Percentiles rank a stretch among this genome's conserved stretches.
Conservation (phyloP, 2,329 filamentous ascomycete species). For the Ophiosphaerella herpotricha region DNA sequence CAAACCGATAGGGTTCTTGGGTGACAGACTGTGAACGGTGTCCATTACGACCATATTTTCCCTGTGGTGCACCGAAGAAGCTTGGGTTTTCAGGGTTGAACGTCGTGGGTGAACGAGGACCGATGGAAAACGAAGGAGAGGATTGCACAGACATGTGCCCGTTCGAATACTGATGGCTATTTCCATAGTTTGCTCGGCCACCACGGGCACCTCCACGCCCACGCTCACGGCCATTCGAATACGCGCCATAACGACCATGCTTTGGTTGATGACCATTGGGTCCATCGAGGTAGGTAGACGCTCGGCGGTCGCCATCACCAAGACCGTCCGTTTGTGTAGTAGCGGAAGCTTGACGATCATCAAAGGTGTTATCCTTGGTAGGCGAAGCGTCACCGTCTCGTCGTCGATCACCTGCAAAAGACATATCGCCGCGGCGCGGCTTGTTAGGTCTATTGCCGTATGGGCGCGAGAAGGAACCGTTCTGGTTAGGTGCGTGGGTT, state of each 20-base stretch:
- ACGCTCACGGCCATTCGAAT: constrained; percentile 50
- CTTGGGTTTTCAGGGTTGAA: constrained; percentile 41
- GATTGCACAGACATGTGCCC: constrained; percentile 42
- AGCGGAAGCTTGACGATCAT: constrained; percentile 37
- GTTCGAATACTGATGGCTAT: constrained; percentile 47
- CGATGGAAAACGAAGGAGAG: constrained; percentile 40
- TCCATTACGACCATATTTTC: constrained; percentile 55
- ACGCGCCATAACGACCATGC: constrained; percentile 39
- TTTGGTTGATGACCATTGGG: constrained; percentile 34
- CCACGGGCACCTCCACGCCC: constrained; percentile 55
- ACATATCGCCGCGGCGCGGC: constrained; percentile 37
- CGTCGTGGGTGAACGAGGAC: constrained; percentile 44
- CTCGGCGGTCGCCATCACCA: constrained; percentile 39
- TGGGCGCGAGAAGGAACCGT: constrained; percentile 35
- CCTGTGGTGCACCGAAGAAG: constrained; percentile 36
- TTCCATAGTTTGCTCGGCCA: constrained; percentile 47
- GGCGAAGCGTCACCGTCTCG: constrained; percentile 40
- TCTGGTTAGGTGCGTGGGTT: constrained; percentile 25
- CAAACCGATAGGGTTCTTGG: constrained; percentile 56
- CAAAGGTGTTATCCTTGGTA: constrained; percentile 35
- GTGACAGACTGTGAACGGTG: constrained; percentile 67
- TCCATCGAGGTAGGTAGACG: constrained; percentile 33
- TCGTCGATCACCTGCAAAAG: constrained; percentile 34
- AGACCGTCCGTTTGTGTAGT: constrained; percentile 41
- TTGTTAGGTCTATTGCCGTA: constrained; percentile 36